Evolutionary conservation across 768 basidiomycete species (phyloP), one percentile per base, ranked within the genome.

Genomic region (Amanita pallidorosea): DNA sequence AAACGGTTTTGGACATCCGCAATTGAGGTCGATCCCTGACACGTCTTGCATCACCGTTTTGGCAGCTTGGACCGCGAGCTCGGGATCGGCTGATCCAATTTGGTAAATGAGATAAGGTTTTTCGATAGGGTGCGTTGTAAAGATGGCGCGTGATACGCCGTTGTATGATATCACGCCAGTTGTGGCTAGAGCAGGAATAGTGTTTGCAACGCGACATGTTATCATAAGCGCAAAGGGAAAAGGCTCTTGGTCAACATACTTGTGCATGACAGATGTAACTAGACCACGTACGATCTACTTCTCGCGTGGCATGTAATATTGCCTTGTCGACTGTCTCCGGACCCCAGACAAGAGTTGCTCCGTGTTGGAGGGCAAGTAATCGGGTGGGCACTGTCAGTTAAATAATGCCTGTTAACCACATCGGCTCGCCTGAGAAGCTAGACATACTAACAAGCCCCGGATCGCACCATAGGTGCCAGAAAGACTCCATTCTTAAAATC

Each of bases 381-480:
- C 91, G 81, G 31, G 86, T 91, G 0, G 89, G 90, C 22, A 94
- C 91, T 94, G 61, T 7, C 48, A 31, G 45, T 31, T 29, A 45
- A 46, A 27, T 20, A 7, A 9, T 5, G 15, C 25, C 6, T 5
- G 33, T 20, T 33, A 61, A 58, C 29, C 13, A 59, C 57, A 55
- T 48, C 17, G 54, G 2, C 1, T 29, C 13, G 5, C 18, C 25
- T 18, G 34, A 57, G 45, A 40, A 49, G 54, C 57, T 27, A 52
- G 51, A 34, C 12, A 35, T 37, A 77, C 86, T 60, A 66, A 92
- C 89, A 67, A 56, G 85, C 85, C 54, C 93, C 90, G 52, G 90
- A 95, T 61, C 93, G 79, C 47, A 99, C 96, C 96, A 99, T 99
- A 1, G 96, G 96, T 2, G 96, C 95, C n/a, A 99, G 77, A 60